Percentiles rank a stretch among this genome's conserved stretches.
Evolutionary conservation across 1,139 yeast genomes (phyloP).

Genomic region (Debaryomyces coudertii): DNA sequence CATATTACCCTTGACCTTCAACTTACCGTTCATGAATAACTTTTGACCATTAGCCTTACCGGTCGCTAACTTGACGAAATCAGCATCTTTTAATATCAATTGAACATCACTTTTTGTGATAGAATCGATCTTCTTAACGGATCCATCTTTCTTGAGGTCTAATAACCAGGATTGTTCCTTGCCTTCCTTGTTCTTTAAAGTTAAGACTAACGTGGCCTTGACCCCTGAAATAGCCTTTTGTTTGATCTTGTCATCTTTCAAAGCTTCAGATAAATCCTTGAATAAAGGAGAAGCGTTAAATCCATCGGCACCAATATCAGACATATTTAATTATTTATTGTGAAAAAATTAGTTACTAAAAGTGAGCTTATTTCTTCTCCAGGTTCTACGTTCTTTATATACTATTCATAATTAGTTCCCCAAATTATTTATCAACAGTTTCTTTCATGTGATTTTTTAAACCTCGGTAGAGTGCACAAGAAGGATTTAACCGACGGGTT

Average conservation of each 20-base stretch:
- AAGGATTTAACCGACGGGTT: neutral
- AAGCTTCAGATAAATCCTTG: slow-evolving; percentile 43
- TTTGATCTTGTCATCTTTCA: slow-evolving; percentile 42
- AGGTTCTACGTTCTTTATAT: slow-evolving; percentile 3
- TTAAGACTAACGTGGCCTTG: slow-evolving; percentile 67
- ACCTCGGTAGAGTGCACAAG: slow-evolving; percentile 9
- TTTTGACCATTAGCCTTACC: slow-evolving; percentile 87
- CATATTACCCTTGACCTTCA: slow-evolving; percentile 86
- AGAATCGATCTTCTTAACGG: slow-evolving; percentile 51
- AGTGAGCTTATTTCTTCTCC: neutral
- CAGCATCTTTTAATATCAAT: slow-evolving; percentile 63
- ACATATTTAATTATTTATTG: slow-evolving; percentile 25
- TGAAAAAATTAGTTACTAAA: neutral
- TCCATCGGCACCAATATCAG: slow-evolving; percentile 48
- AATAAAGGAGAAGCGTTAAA: slow-evolving; percentile 53
- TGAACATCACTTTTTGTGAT: slow-evolving; percentile 66
- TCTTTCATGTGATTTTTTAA: slow-evolving; percentile 12
- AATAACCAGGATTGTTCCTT: slow-evolving; percentile 69
- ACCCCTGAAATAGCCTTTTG: slow-evolving; percentile 53
- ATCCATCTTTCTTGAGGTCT: slow-evolving; percentile 70
- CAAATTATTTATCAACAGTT: slow-evolving; percentile 1
- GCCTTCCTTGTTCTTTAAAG: slow-evolving; percentile 70
- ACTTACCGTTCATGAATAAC: slow-evolving; percentile 80
- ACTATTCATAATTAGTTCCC: slow-evolving; percentile 5
- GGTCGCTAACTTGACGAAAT: slow-evolving; percentile 67